Conservation (phyloP, 371 early-diverging fungal species). For the Circinella umbellata region DNA sequence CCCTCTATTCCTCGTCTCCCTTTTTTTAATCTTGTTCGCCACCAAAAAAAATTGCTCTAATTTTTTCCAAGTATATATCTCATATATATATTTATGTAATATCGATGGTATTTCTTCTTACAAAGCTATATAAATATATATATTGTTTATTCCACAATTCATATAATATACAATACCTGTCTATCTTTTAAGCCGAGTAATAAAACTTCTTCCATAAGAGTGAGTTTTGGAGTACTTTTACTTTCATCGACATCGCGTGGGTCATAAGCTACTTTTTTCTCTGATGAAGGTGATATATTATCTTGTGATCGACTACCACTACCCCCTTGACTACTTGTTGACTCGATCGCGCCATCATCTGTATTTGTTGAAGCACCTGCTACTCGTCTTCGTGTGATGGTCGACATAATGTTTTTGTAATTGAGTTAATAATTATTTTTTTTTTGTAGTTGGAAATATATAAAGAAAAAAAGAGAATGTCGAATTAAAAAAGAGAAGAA, state of each 20-base stretch:
- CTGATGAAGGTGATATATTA: constrained; percentile 24
- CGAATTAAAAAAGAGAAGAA: neutral
- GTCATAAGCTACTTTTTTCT: constrained; percentile 53
- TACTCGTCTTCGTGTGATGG: constrained; percentile 53
- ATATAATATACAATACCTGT: constrained; percentile 62
- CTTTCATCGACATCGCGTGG: constrained; percentile 63
- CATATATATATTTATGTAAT: no score
- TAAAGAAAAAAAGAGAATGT: neutral
- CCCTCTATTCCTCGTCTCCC: neutral
- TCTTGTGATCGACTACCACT: constrained; percentile 13
- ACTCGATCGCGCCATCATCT: constrained; percentile 10
- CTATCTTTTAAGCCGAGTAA: constrained; percentile 94
- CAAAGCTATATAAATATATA: neutral
- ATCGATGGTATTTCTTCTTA: no score
- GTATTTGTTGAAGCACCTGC: constrained; percentile 13
- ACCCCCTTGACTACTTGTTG: neutral
- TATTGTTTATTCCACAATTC: neutral
- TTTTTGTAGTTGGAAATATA: no score
- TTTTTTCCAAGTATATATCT: no score
- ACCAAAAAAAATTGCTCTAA: no score
- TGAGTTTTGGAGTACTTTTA: constrained; percentile 75
- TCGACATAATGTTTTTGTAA: constrained; percentile 34
- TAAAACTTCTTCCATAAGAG: constrained; percentile 93
- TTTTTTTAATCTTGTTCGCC: no score
- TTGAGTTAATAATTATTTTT: neutral